Conservation (phyloP, 306 rosid genomes). For the Carpinus fangiana region DNA sequence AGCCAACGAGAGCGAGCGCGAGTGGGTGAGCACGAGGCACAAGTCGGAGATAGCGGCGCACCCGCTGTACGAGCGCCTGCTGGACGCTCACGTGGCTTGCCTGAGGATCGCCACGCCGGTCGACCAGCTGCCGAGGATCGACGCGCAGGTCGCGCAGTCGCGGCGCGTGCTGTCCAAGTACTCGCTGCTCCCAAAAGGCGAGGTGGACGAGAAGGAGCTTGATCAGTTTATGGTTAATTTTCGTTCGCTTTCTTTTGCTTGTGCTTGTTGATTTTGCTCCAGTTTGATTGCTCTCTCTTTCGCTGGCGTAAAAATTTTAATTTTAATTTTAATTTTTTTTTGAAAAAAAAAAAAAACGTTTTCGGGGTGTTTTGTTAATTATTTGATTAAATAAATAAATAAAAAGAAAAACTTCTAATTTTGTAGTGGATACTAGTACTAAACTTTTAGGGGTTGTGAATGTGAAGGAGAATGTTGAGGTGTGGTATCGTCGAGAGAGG, state of each 20-base stretch:
- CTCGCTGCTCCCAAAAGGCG: constrained; percentile 39
- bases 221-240: constrained; percentile 71
- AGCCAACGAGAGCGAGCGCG: constrained; percentile 27
- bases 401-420: neutral
- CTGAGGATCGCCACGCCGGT: constrained; percentile 92
- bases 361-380: no score
- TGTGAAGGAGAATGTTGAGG: constrained; percentile 30
- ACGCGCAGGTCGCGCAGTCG: constrained; percentile 76
- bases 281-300: neutral
- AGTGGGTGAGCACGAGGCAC: constrained; percentile 40
- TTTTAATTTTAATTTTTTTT: no score
- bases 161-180: constrained; percentile 69
- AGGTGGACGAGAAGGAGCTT: constrained; percentile 65
- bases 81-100: constrained; percentile 87
- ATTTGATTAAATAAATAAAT: neutral
- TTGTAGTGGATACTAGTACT: constrained; percentile 15
- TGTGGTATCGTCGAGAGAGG: constrained; percentile 31
- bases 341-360: no score
- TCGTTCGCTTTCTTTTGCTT: neutral
- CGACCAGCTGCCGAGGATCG: constrained; percentile 83
- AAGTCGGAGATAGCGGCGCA: constrained; percentile 77
- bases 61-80: constrained; percentile 83
- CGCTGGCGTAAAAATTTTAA: no score
- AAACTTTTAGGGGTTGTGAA: constrained; percentile 10
- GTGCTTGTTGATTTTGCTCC: neutral